phyloP scores from a whole-genome alignment of 1,139 yeast species.

The Nakaseomyces sp. region DNA sequence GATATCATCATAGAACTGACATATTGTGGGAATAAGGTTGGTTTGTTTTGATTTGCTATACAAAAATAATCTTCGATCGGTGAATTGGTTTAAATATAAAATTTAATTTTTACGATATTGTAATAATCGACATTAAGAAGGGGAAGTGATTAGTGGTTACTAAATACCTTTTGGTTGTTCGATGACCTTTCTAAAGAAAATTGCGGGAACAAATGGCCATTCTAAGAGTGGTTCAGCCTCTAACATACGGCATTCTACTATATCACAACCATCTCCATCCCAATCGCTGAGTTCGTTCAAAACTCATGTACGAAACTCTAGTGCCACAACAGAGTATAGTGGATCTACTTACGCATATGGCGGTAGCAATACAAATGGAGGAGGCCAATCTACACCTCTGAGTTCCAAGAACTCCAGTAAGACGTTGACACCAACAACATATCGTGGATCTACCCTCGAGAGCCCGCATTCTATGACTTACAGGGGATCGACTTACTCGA shows the following conservation, averaged over 20 bases:
- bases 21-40: too few relatives aligned
- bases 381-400: not conserved
- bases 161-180: not conserved
- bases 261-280: slow-evolving; percentile 12
- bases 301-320: slow-evolving; percentile 3
- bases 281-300: slow-evolving; percentile 8
- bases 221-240: slow-evolving; percentile 25
- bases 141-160: too few relatives aligned
- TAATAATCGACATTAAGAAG: too few relatives aligned
- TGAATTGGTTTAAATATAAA: too few relatives aligned
- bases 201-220: slow-evolving; percentile 16
- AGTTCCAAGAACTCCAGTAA: slow-evolving; percentile 1
- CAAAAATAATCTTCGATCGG: too few relatives aligned
- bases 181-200: slow-evolving; percentile 26
- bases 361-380: not conserved
- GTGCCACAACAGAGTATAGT: not conserved
- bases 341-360: not conserved
- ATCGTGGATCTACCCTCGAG: not conserved
- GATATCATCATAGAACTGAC: too few relatives aligned
- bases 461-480: not conserved
- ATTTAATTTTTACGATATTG: too few relatives aligned
- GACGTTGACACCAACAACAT: not conserved
- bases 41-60: too few relatives aligned
- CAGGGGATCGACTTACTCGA: not conserved
- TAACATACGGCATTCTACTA: slow-evolving; percentile 13